Evolutionary conservation across 345 rosid species (phyloP), one percentile per base, ranked within the genome.

Genomic region (Boechera divaricarpa): DNA sequence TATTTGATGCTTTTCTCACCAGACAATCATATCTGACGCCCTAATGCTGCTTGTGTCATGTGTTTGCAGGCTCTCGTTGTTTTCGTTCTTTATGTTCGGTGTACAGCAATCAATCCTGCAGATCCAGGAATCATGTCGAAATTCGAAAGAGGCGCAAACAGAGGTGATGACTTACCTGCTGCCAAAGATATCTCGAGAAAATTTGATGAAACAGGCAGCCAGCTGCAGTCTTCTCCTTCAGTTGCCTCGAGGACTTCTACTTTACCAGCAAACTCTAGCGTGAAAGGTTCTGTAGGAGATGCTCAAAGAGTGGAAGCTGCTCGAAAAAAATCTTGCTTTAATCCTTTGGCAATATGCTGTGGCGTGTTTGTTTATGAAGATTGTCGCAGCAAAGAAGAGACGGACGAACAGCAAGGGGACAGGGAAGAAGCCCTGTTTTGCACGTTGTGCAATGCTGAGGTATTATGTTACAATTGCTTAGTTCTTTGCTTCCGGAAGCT

Each of bases 91-190:
- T 95, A 95, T 86, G 97, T 91, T 73, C 94, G 98, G 15, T 91
- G 96, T 83, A 95, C 99, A 74, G 99, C 98, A 44, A 92, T 95
- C 58, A 95, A 95, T 82, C 99, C 98, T 44, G 99, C 98, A n/a
- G 99, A 95, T 88, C 99, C 99, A 57, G 96, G 98, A 26, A 95
- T 95, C 73, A 92, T 92, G 97, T 84, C 87, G 2, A 92, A 86
- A 52, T 95, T 95, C 72, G 77, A 83, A 44, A 55, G 79, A 10
- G 75, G 70, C 26, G 70, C 80, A 52, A 68, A 67, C 47, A 71
- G 82, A 68, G 67, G 70, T 69, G 83, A 80, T 53, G 85, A 77
- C 13, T 77, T 87, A 64, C 69, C 87, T 9, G 76, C 66, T 7
- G 81, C 63, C 13, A 88, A 81, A 74, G 87, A 81, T 65, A 45